Evolutionary conservation across 176 grass and related monocot genomes (phyloP).

Genomic region (Echinochloa phyllopogon): DNA sequence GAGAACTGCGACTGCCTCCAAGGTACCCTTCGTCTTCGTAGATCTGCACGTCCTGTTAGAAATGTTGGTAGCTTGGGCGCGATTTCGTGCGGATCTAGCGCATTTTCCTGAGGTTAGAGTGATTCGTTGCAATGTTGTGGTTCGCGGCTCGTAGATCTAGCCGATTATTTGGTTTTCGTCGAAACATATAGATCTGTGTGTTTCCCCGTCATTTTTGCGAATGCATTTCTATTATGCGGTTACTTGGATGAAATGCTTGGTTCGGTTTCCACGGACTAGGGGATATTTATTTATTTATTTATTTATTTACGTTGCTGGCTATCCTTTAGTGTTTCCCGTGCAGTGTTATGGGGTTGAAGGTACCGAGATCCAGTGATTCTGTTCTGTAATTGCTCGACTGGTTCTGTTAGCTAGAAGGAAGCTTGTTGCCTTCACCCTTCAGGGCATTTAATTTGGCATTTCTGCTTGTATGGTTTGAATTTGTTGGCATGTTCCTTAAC

Average conservation of each 20-base stretch:
- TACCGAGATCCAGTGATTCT: not conserved
- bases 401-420: not conserved
- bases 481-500: not conserved
- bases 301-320: no score
- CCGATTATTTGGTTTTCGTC: no score
- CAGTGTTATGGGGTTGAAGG: not conserved
- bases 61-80: not conserved
- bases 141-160: slow-evolving; percentile 39
- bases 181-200: slow-evolving; percentile 25
- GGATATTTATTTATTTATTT: no score
- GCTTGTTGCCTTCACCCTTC: not conserved
- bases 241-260: not conserved
- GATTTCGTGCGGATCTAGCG: slow-evolving; percentile 8
- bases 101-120: not conserved
- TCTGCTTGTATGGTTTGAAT: not conserved
- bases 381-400: not conserved
- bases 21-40: slow-evolving; percentile 46
- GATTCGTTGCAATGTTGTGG: not conserved
- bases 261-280: not conserved
- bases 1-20: slow-evolving; percentile 96
- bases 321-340: not conserved
- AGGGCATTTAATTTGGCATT: not conserved
- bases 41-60: not conserved
- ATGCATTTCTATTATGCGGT: not conserved
- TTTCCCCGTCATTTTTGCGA: not conserved